Conservation (phyloP, 371 early-diverging fungal genomes). For the Entomophthora muscae region DNA sequence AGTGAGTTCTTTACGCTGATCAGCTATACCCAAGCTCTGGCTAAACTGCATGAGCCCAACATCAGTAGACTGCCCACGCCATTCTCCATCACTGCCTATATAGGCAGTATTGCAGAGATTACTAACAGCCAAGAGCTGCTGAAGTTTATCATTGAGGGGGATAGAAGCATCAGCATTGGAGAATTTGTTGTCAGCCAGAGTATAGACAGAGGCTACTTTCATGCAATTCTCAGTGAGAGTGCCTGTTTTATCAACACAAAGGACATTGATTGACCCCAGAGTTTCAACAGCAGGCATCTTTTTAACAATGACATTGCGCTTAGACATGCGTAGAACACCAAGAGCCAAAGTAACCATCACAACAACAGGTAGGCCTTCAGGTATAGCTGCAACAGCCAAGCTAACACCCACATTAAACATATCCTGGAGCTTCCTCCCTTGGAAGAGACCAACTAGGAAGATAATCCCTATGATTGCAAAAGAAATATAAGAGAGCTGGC, state of each 20-base stretch:
- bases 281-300: constrained; percentile 84
- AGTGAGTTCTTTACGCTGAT: background rate
- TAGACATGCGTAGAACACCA: constrained; percentile 74
- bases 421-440: background rate
- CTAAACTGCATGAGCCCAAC: constrained; percentile 65
- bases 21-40: background rate
- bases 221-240: constrained; percentile 90
- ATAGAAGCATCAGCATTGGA: constrained; percentile 43
- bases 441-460: constrained; percentile 48
- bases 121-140: constrained; percentile 6
- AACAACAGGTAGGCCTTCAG: constrained; percentile 83
- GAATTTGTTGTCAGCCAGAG: constrained; percentile 14
- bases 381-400: constrained; percentile 70
- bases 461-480: constrained; percentile 80
- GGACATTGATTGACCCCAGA: constrained; percentile 77
- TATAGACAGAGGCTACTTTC: constrained; percentile 52
- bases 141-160: constrained; percentile 41
- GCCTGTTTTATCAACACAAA: constrained; percentile 92
- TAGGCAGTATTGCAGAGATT: constrained; percentile 63
- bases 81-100: constrained; percentile 32
- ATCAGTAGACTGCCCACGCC: constrained; percentile 69
- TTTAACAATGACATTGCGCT: constrained; percentile 60
- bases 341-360: constrained; percentile 74
- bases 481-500: constrained; percentile 65
- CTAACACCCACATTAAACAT: constrained; percentile 83